Evolutionary conservation across 2,329 filamentous ascomycete species (phyloP), one percentile per base, ranked within the genome.

Genomic region (Penicillium sp.): DNA sequence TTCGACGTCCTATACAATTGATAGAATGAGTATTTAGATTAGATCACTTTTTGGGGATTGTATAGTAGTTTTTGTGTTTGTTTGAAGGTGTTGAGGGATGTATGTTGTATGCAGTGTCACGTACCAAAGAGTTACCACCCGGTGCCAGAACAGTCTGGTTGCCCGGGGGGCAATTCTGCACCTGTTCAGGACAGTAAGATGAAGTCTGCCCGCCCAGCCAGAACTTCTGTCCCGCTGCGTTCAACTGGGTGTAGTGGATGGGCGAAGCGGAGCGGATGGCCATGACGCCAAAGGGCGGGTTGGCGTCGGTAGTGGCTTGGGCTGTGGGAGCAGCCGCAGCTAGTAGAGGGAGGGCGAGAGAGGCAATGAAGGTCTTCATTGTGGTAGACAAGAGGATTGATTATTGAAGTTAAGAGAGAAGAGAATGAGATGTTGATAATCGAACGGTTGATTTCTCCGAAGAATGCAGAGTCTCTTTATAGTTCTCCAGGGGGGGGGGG

Each of bases 161-260:
- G 19, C 82, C 83, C 0, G 79, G 68, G 17, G 82, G 82, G 71
- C 83, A 85, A n/a, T 59, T 33, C 15, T 40, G 2, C 15, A 70
- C 67, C 0, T 73, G 50, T 8, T 56, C 54, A 22, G 84, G 84
- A 72, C 85, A 87, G 75, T 83, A 86, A 51, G 80, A 78, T 2
- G 78, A 68, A 3, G 84, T 76, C 1, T 73, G 59, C 17, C 79
- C 80, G 26, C 83, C 84, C 37, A 86, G 75, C 68, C 74, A 85
- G 77, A 87, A 85, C 51, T 77, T 77, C 35, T 75, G 72, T 40
- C 79, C 79, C n/a, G 75, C 74, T 38, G 85, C 84, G 47, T 81
- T 81, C 63, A 86, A 70, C 15, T 75, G 66, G 15, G 75, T 70
- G 22, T 80, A 73, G 72, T 87, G 82, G 68, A 87, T 79, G 40